Conservation (phyloP, 202 grass and related monocot genomes). For the Elaeis oleifera region DNA sequence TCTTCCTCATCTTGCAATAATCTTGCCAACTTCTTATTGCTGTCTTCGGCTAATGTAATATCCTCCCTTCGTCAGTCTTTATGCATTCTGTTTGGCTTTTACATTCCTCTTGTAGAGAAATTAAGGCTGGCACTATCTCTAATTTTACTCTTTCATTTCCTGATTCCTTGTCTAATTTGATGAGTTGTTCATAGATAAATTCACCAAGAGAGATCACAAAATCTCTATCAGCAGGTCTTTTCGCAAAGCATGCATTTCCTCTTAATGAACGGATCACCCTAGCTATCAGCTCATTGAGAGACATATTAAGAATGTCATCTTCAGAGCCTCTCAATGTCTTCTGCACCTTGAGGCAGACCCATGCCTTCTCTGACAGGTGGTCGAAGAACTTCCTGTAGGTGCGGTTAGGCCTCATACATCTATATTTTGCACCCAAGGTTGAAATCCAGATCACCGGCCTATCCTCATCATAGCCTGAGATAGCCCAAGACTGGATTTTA, state of each 20-base stretch:
- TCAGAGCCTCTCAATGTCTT: slow-evolving; percentile 60
- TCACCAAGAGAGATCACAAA: slow-evolving; percentile 83
- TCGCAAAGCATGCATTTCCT: slow-evolving; percentile 42
- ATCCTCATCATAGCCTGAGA: slow-evolving; percentile 97
- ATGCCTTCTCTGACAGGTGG: slow-evolving; percentile 80
- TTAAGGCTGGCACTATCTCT: slow-evolving; percentile 53
- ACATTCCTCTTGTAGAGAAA: slow-evolving; percentile 78
- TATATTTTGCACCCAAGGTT: slow-evolving; percentile 84
- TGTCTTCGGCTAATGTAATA: slow-evolving; percentile 40
- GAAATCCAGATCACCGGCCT: slow-evolving; percentile 75
- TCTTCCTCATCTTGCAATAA: slow-evolving; percentile 91
- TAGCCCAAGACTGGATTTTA: slow-evolving; percentile 76
- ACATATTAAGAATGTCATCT: slow-evolving; percentile 63
- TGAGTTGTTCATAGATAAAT: slow-evolving; percentile 82
- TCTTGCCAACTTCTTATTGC: slow-evolving; percentile 73
- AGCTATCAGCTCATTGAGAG: slow-evolving; percentile 82
- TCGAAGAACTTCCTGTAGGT: slow-evolving; percentile 75
- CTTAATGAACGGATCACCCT: slow-evolving; percentile 81
- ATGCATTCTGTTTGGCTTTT: slow-evolving; percentile 52
- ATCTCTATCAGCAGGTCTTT: slow-evolving; percentile 61
- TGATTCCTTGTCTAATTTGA: slow-evolving; percentile 59
- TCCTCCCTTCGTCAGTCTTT: slow-evolving; percentile 50
- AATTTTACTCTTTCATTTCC: slow-evolving; percentile 45
- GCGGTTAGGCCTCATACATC: slow-evolving; percentile 76
- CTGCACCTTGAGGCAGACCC: slow-evolving; percentile 78